phyloP scores from a whole-genome alignment of 257 asterid genomes.

The Petunia axillaris region DNA sequence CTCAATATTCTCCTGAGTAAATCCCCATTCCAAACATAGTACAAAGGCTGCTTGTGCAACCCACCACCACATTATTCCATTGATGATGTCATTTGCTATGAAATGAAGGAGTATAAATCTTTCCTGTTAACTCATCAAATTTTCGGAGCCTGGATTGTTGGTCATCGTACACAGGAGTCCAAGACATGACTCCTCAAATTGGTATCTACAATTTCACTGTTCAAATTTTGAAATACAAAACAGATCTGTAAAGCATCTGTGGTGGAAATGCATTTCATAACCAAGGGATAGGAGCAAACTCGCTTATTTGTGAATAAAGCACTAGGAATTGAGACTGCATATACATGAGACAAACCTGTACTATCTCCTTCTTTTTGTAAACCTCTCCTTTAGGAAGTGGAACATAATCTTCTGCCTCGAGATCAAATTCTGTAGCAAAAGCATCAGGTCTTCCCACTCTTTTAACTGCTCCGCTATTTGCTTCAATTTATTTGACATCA shows the following conservation, averaged over 20 bases:
- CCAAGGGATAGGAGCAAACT: neutral
- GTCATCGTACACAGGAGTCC: neutral
- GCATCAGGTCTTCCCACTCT: constrained; percentile 97
- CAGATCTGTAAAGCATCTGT: neutral
- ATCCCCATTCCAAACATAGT: no score
- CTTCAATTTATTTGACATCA: constrained; percentile 89
- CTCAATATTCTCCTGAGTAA: no score
- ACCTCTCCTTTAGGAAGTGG: constrained; percentile 97
- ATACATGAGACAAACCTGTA: constrained; percentile 57
- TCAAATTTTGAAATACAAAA: neutral
- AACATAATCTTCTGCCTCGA: constrained; percentile 95
- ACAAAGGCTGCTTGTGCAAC: no score
- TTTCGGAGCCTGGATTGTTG: neutral
- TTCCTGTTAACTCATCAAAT: neutral
- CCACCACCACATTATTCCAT: neutral
- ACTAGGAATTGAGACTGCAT: neutral
- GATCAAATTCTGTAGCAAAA: constrained; percentile 91
- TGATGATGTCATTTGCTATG: no score
- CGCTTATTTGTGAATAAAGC: neutral
- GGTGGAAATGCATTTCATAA: neutral
- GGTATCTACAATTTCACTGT: neutral
- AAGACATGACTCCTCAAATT: neutral
- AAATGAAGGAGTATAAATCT: neutral
- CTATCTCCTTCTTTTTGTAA: constrained; percentile 93
- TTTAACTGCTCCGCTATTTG: constrained; percentile 93